A percentile compares a stretch with the other conserved stretches of the same genome.
Conservation (phyloP, 805 yeast genomes). For the Ogataea methanolica region DNA sequence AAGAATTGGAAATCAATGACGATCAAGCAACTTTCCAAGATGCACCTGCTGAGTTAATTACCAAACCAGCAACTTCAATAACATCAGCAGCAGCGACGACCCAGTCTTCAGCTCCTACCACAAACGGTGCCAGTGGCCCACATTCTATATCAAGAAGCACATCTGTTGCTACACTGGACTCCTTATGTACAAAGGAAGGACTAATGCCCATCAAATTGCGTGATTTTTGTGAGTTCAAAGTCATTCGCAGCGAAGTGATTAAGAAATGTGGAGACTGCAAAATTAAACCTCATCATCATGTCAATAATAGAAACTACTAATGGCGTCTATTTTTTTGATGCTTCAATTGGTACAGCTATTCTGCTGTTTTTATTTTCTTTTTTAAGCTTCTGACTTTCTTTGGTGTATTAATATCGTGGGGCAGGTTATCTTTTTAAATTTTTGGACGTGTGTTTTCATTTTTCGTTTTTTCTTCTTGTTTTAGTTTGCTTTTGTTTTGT, state of each 20-base stretch:
- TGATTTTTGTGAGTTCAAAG: slow-evolving; percentile 16
- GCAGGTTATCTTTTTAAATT: not conserved
- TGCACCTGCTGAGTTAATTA: slow-evolving; percentile 1
- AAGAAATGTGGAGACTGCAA: slow-evolving; percentile 20
- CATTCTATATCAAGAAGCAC: not conserved
- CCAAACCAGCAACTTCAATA: slow-evolving; percentile 7
- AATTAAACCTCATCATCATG: slow-evolving; percentile 14
- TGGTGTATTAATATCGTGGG: too few relatives aligned
- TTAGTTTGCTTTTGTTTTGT: not conserved
- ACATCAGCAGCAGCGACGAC: too few relatives aligned
- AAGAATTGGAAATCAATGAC: slow-evolving; percentile 5
- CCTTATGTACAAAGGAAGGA: slow-evolving; percentile 22
- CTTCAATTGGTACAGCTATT: not conserved
- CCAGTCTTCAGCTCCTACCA: too few relatives aligned
- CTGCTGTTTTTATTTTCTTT: not conserved
- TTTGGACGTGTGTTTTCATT: not conserved
- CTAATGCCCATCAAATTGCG: slow-evolving; percentile 16
- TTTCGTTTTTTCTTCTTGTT: not conserved
- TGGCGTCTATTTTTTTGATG: not conserved
- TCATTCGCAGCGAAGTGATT: slow-evolving; percentile 23
- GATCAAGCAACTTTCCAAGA: not conserved
- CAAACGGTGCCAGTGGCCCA: too few relatives aligned
- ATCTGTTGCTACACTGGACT: slow-evolving; percentile 14
- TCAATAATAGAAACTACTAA: not conserved
- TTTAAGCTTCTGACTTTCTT: too few relatives aligned